Evolutionary conservation across 805 yeast genomes (phyloP).

Genomic region (Pichia californica): DNA sequence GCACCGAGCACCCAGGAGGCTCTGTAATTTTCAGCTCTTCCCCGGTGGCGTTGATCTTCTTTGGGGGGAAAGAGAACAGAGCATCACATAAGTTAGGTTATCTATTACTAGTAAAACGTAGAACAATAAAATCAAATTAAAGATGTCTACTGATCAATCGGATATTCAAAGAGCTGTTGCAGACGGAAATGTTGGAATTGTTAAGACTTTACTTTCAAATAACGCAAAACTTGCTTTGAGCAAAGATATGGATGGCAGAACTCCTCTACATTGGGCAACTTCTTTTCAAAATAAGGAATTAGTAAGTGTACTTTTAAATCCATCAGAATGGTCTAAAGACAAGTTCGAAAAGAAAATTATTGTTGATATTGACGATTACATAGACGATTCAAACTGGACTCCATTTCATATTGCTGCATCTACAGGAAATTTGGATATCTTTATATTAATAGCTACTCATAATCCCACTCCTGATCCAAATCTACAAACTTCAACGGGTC

Average conservation of each 20-base stretch:
- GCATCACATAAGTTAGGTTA: too few species aligned
- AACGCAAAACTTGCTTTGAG: slow-evolving; percentile 41
- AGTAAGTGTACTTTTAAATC: slow-evolving; percentile 36
- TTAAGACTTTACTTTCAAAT: slow-evolving; percentile 42
- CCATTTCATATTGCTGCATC: slow-evolving; percentile 80
- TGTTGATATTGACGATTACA: slow-evolving; percentile 59
- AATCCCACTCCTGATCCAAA: slow-evolving; percentile 57
- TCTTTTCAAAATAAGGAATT: slow-evolving; percentile 52
- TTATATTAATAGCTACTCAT: slow-evolving; percentile 43
- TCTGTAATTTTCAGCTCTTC: too few species aligned
- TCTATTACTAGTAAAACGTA: too few species aligned
- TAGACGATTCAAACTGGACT: slow-evolving; percentile 83
- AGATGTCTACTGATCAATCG: slow-evolving; percentile 13
- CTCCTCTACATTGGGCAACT: slow-evolving; percentile 87
- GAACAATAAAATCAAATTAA: too few species aligned
- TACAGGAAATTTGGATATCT: slow-evolving; percentile 52
- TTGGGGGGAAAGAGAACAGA: too few species aligned
- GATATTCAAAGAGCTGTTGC: slow-evolving; percentile 60
- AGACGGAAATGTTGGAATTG: slow-evolving; percentile 49
- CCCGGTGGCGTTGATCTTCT: too few species aligned
- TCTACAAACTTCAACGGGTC: slow-evolving; percentile 54
- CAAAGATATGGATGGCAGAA: slow-evolving; percentile 68
- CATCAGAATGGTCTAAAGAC: slow-evolving; percentile 2
- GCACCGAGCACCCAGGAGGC: too few species aligned
- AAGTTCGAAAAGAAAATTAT: slow-evolving; percentile 1